Conservation (phyloP, 805 yeast genomes). For the Metschnikowia shivogae region DNA sequence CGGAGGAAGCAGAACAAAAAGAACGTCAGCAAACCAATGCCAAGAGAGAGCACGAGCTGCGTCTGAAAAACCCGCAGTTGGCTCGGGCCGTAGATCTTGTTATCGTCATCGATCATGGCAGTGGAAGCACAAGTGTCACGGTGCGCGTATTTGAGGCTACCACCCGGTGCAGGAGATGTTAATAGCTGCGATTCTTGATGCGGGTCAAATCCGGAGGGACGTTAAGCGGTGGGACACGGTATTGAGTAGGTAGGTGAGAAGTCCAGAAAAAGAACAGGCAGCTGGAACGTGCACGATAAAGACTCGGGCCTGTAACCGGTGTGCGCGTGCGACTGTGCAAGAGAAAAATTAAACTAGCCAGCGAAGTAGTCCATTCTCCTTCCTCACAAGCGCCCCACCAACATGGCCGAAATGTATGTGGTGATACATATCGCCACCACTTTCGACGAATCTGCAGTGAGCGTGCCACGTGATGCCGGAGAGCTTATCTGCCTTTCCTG, state of each 20-base stretch:
- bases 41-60: slow-evolving; percentile 47
- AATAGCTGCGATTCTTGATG: too few species aligned
- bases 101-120: slow-evolving; percentile 12
- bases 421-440: slow-evolving; percentile 62
- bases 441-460: slow-evolving; percentile 58
- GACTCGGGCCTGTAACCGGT: background rate
- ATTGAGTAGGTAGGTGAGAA: too few species aligned
- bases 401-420: slow-evolving; percentile 54
- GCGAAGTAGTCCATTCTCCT: background rate
- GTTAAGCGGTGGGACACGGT: too few species aligned
- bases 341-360: slow-evolving; percentile 4
- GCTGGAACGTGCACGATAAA: too few species aligned
- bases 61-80: slow-evolving; percentile 56
- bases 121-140: background rate
- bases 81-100: slow-evolving; percentile 38
- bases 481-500: slow-evolving; percentile 69
- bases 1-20: slow-evolving; percentile 48
- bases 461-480: slow-evolving; percentile 60
- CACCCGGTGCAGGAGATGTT: background rate
- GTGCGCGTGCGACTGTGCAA: slow-evolving; percentile 4
- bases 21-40: slow-evolving; percentile 45
- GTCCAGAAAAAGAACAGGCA: too few species aligned
- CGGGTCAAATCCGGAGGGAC: too few species aligned
- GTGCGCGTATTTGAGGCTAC: background rate
- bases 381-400: slow-evolving; percentile 2